These are phyloP conservation scores for Achlya hypogyna DNA, from an alignment of 352 stramenopile genomes.

Conservation along the genomic window DNA sequence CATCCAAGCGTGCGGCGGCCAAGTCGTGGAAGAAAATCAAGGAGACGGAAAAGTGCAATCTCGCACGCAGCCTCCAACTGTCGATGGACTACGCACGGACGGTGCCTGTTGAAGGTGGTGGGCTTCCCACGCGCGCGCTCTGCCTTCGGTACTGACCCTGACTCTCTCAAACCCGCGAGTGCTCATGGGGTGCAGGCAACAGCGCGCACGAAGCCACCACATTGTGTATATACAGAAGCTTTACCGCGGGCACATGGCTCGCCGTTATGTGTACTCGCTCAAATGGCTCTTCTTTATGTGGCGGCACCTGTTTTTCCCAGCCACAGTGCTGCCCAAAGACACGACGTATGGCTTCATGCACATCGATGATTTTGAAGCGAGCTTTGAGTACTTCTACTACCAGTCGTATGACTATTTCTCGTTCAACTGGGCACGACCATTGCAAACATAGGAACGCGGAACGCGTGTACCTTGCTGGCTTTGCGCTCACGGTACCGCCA, in stretches of 20 bases:
- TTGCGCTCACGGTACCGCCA: constrained; percentile 9
- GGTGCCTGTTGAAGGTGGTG: not conserved
- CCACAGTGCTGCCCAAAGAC: not conserved
- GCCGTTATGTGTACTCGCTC: constrained; percentile 14
- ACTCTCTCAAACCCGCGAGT: not conserved
- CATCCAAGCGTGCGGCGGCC: not conserved
- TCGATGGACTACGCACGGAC: constrained; percentile 2
- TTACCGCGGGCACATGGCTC: constrained; percentile 9
- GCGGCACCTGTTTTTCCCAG: constrained; percentile 2
- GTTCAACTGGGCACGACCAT: not conserved
- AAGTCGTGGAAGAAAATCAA: constrained; percentile 12
- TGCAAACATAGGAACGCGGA: not conserved
- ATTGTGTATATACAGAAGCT: constrained; percentile 6
- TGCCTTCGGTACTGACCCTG: not conserved
- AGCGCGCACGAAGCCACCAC: not conserved
- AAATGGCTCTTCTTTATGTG: constrained; percentile 15
- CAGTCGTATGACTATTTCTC: not conserved
- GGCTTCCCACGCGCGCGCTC: not conserved
- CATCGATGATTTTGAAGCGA: constrained; percentile 13
- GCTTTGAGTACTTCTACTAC: constrained; percentile 12
- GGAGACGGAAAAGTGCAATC: constrained; percentile 1
- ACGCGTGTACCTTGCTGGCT: constrained; percentile 7
- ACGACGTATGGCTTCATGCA: not conserved
- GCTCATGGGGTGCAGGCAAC: not conserved
- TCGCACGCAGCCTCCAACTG: not conserved